Evolutionary conservation across 2,329 filamentous ascomycete genomes (phyloP), one percentile per base, ranked within the genome.

Genomic region (Talaromyces sp.): DNA sequence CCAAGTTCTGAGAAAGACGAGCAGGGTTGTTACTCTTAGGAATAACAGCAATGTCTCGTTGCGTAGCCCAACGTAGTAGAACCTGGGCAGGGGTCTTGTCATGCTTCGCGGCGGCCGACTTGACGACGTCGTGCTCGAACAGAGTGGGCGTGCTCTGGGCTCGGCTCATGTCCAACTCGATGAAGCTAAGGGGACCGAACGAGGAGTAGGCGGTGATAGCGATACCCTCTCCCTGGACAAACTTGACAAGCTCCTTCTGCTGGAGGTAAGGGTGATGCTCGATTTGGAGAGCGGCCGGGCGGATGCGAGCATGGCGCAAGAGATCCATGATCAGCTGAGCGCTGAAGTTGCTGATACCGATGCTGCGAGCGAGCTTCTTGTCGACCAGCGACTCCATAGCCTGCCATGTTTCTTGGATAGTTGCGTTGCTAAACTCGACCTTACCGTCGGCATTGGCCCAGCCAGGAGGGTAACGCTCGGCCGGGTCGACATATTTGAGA

Each of bases 241-340:
- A 85, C 69, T 85, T 80, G 69, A 95, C 75, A 58, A 96, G 85
- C 59, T 87, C 83, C 63, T 81, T 77, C 82, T 96, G 91, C 64
- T 90, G 88, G 63, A 94, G 85, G 83, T 93, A 95, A 30, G 91
- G 91, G 83, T 96, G 92, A 81, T 94, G 90, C 82, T 96, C 91
- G 76, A 96, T 88, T 82, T 96, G 92, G 64, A 95, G 87, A 47
- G 89, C 88, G 44, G 90, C 89, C 8, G 91, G 90, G 52, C 82
- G 82, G 76, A 92, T 85, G 69, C 84, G 86, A 65, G 90, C 90
- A 77, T 92, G 91, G 70, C 89, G 86, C 72, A 94, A 83, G 68
- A 93, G 80, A 77, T 95, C 91, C 76, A 93, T 89, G 71, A 96
- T 78, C 66, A 91, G 81, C 77, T 89, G 85, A 54, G 85, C 85